Base-by-base conservation (phyloP, 108 stramenopile genomes). In the Fragilaria crotonensis region DNA sequence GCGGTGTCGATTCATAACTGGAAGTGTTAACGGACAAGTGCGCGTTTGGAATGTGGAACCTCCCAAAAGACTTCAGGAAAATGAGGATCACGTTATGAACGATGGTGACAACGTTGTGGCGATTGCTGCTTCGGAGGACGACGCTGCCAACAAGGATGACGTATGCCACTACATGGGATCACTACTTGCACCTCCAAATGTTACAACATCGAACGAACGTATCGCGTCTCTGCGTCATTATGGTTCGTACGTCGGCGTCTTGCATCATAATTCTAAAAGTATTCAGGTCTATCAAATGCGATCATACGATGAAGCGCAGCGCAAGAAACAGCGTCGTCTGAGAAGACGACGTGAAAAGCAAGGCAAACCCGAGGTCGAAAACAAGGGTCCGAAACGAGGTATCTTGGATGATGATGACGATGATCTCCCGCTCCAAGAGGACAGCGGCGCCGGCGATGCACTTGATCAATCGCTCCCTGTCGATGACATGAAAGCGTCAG, bases 1-100 rank as follows among this genome's bases (percentile, higher is more conserved):
- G 14, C 68, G 83, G 22, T 70, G 73, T 33, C 81, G 97, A 49
- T 54, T 97, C 18, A 70, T 95, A 41, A 95, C 94, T 4, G 95
- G 93, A 30, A 85, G 93, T 58, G 78, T 68, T 25, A 95, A 96
- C 71, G 88, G 89, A n/a, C 77, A 85, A 63, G 78, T 94, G 4
- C 76, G 95, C 54, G 86, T 94, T 52, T 96, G 89, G 86, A 59
- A 71, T n/a, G 67, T 86, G 21, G 61, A 69, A n/a, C 46, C 60
- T 50, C 61, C 57, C 0, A 61, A 69, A 7, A 41, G 63, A 21
- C 17, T 50, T 19, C 7, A 56, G 4, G 26, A 36, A 22, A 7
- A n/a, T 7, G 22, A 17, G 9, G 22, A 20, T 36, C 26, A 30
- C 19, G 25, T 22, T 25, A 41, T 41, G 30, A 29, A 41, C 3